These are phyloP conservation scores for Kluyveromyces aestuarii DNA, from an alignment of 805 yeast genomes.

Conservation along the genomic window DNA sequence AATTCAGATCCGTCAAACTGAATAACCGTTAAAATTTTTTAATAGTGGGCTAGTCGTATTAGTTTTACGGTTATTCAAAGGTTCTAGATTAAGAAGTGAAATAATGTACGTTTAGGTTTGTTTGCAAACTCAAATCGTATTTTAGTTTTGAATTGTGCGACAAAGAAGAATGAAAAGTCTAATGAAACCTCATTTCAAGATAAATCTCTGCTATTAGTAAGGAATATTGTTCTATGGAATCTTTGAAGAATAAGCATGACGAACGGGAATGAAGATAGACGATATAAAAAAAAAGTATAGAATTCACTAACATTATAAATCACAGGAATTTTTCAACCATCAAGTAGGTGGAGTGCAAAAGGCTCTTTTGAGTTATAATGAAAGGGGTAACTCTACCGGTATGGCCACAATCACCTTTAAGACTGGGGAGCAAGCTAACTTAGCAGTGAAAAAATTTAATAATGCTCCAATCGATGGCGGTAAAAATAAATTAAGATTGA, in stretches of 20 bases:
- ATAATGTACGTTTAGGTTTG: too few species aligned
- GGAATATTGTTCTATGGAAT: neutral
- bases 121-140: too few species aligned
- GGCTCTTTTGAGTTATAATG: constrained; percentile 70
- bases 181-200: neutral
- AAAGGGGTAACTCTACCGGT: constrained; percentile 85
- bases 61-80: neutral
- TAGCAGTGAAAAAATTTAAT: constrained; percentile 76
- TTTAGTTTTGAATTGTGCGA: neutral
- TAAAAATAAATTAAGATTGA: constrained; percentile 61
- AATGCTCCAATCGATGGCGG: constrained; percentile 94
- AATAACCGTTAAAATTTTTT: neutral
- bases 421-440: constrained; percentile 56
- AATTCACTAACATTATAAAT: constrained; percentile 7
- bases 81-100: neutral
- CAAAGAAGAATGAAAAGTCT: neutral
- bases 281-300: constrained; percentile 6
- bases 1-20: neutral
- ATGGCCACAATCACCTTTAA: constrained; percentile 79
- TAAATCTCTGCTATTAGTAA: neutral
- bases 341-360: constrained; percentile 79
- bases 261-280: constrained; percentile 9
- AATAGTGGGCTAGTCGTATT: neutral
- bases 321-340: constrained; percentile 78
- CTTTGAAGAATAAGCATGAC: neutral